phyloP scores from a whole-genome alignment of 495 filamentous ascomycete species.

The Trichodelitschia bisporula region DNA sequence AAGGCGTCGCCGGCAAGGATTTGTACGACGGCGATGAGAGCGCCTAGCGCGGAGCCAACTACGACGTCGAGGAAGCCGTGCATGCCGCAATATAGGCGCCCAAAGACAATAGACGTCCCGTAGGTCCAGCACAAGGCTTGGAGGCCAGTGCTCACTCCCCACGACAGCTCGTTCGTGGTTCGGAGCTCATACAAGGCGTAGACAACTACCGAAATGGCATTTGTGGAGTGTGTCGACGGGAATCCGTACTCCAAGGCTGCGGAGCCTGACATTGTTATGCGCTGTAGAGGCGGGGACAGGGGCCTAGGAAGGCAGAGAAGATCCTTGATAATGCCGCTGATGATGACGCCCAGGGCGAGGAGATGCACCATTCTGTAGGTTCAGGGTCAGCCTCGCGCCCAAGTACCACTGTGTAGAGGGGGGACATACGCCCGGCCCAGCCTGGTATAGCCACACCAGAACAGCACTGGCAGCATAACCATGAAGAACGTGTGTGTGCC shows the following conservation, averaged over 20 bases:
- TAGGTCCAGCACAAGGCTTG: conserved; percentile 55
- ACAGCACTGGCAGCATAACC: conserved; percentile 73
- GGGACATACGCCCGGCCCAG: conserved; percentile 56
- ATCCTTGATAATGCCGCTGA: conserved; percentile 85
- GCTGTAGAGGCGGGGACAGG: conserved; percentile 72
- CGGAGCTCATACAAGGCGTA: conserved; percentile 50
- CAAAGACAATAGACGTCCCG: conserved; percentile 68
- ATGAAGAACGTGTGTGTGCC: conserved; percentile 99
- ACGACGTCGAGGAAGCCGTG: conserved; percentile 86
- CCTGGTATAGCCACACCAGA: conserved; percentile 74
- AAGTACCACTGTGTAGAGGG: neutral
- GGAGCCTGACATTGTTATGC: conserved; percentile 92
- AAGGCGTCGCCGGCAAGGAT: conserved; percentile 33
- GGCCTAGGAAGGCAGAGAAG: conserved; percentile 85
- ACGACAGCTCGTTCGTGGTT: conserved; percentile 12
- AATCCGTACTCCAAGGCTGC: conserved; percentile 92
- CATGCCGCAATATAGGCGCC: conserved; percentile 92
- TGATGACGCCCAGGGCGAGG: conserved; percentile 72
- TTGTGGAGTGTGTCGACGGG: conserved; percentile 88
- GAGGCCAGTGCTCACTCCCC: conserved; percentile 22
- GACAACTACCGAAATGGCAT: conserved; percentile 80
- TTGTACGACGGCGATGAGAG: conserved; percentile 38
- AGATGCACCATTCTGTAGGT: conserved; percentile 54
- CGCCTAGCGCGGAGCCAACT: conserved; percentile 51
- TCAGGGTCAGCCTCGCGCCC: neutral